phyloP scores from a whole-genome alignment of 352 stramenopile species.

The Phytophthora pseudosyringae region DNA sequence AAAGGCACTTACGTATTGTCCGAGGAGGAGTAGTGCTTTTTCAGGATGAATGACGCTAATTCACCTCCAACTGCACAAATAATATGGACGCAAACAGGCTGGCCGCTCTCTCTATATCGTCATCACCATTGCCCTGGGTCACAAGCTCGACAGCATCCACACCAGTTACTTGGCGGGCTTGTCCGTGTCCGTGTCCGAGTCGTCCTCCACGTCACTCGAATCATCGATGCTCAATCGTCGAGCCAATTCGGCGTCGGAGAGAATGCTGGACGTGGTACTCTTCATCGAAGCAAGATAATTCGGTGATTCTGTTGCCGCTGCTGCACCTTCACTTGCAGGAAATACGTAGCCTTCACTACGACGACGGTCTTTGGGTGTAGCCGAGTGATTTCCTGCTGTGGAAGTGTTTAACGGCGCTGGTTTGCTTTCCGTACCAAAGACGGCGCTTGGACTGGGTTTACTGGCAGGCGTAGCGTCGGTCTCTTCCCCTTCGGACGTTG shows the following conservation, averaged over 20 bases:
- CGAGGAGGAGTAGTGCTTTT: too few species aligned
- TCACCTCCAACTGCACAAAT: too few species aligned
- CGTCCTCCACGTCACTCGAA: slow-evolving; percentile 48
- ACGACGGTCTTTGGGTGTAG: slow-evolving; percentile 27
- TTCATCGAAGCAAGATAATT: slow-evolving; percentile 46
- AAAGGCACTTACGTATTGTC: too few species aligned
- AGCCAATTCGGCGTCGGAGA: slow-evolving; percentile 60
- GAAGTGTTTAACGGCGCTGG: slow-evolving; percentile 15
- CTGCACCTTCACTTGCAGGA: slow-evolving; percentile 8
- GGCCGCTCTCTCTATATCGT: not conserved
- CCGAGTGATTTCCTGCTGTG: slow-evolving; percentile 10
- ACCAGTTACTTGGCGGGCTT: slow-evolving; percentile 26
- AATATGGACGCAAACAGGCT: too few species aligned
- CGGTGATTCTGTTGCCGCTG: slow-evolving; percentile 12
- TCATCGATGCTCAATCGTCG: slow-evolving; percentile 53
- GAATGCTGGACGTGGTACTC: slow-evolving; percentile 51
- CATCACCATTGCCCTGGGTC: not conserved
- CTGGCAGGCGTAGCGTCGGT: slow-evolving; percentile 4
- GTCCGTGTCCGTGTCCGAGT: slow-evolving; percentile 26
- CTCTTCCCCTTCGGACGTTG: slow-evolving; percentile 18
- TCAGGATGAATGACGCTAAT: not conserved
- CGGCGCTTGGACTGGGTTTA: slow-evolving; percentile 1
- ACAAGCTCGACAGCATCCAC: not conserved
- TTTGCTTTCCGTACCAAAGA: slow-evolving; percentile 14
- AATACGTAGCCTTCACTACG: slow-evolving; percentile 37